Conservation (phyloP, 2,329 filamentous ascomycete genomes). For the Mollisiaceae sp. region DNA sequence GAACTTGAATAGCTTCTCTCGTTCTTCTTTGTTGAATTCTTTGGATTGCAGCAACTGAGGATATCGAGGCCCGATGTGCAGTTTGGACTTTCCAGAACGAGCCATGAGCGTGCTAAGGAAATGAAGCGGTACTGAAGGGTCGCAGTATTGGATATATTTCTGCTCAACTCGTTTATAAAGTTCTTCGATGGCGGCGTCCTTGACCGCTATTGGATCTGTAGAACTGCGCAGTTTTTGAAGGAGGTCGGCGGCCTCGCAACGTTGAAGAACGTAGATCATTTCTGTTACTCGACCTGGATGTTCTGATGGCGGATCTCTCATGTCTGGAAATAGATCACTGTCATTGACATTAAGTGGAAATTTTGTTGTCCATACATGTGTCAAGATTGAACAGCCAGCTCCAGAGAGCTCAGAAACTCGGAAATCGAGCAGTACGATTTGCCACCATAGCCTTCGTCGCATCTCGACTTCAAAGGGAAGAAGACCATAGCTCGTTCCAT, state of each 20-base stretch:
- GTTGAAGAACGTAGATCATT: conserved; percentile 48
- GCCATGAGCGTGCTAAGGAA: conserved; percentile 32
- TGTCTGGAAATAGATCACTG: conserved; percentile 52
- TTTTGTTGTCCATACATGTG: conserved; percentile 51
- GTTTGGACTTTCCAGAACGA: conserved; percentile 24
- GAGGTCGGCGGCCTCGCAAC: conserved; percentile 42
- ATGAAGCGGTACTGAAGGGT: conserved; percentile 46
- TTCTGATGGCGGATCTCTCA: conserved; percentile 47
- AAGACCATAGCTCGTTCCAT: conserved; percentile 42
- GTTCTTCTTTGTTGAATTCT: conserved; percentile 23
- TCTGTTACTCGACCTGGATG: conserved; percentile 49
- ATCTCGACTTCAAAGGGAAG: conserved; percentile 62
- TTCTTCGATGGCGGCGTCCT: conserved; percentile 23
- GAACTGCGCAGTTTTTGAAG: conserved; percentile 16
- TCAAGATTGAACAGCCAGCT: conserved; percentile 49
- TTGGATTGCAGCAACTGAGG: conserved; percentile 25
- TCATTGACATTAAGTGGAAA: conserved; percentile 61
- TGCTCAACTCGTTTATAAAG: conserved; percentile 47
- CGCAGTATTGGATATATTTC: conserved; percentile 47
- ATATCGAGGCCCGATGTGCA: conserved; percentile 33
- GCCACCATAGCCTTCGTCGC: conserved; percentile 65
- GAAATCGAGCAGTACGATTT: conserved; percentile 65
- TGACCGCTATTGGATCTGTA: background rate
- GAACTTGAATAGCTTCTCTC: conserved; percentile 26
- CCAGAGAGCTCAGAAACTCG: conserved; percentile 60